Base-by-base conservation (phyloP, 345 rosid species). In the Carallia brachiata region DNA sequence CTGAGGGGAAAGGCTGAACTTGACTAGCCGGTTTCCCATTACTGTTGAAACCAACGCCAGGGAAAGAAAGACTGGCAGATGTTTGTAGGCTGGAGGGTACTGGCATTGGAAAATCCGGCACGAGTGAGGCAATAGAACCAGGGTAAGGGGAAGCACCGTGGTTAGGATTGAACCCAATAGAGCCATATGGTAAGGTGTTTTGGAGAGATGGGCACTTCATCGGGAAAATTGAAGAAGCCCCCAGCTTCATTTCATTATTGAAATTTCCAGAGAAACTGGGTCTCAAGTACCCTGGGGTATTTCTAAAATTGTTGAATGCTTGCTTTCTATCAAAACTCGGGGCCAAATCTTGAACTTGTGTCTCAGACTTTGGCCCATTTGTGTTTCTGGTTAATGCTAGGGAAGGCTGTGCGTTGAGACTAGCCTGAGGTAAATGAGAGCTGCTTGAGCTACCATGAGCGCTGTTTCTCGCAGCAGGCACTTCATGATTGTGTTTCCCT, bases 401-500 rank as follows among this genome's bases (percentile, higher is more conserved):
- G 53, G 77, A 44, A 28, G 75, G 57, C 58, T 79, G 88, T 36
- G 73, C 18, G 52, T 69, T 69, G 55, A 78, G 70, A 16, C 71
- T 7, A 31, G 71, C 70, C 61, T 83, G 82, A 68, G 74, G 63
- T 40, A 77, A 63, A 15, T 70, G 64, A 1, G 70, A 65, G 59
- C 74, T 67, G 13, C 79, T 77, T 52, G 81, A 75, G 37, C 80
- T 80, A 2, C 81, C 79, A 66, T 80, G 83, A 52, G 68, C 86
- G 79, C 87, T 89, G 80, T 81, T 95, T 40, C 93, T 88, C 36
- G 99, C 92, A 62, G 93, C 88, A 18, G 93, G 93, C 52, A 86
- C 84, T 70, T 82, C 90, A 74, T 88, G 90, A 67, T 86, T 85
- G 75, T 88, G 93, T 68, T 88, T 88, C 57, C 90, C 93, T 52